Evolutionary conservation across 306 rosid species (phyloP).

Genomic region (Rosa rugosa): DNA sequence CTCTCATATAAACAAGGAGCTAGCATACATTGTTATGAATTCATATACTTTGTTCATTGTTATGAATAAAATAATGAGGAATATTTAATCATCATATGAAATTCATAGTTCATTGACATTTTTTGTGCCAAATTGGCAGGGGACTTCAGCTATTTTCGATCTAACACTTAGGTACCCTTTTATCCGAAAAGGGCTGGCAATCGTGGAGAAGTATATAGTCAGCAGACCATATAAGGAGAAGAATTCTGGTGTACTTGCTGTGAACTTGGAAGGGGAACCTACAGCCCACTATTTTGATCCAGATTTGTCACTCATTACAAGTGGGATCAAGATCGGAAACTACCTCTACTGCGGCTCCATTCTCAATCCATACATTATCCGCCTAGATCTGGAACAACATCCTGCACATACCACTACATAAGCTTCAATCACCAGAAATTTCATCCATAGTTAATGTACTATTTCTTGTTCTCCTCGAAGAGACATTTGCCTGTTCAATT

Average conservation of each 20-base stretch:
- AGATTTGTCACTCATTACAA: too few species aligned
- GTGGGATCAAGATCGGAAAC: too few species aligned
- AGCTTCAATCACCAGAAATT: constrained; percentile 1
- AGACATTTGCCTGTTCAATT: background rate
- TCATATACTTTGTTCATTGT: too few species aligned
- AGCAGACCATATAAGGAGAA: too few species aligned
- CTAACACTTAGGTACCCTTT: constrained; percentile 39
- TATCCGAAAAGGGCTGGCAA: constrained; percentile 39
- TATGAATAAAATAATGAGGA: background rate
- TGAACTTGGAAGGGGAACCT: too few species aligned
- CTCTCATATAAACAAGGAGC: too few species aligned
- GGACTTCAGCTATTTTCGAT: constrained; percentile 7
- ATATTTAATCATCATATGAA: background rate
- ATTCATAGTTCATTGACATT: background rate
- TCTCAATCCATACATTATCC: too few species aligned
- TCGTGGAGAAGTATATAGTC: background rate
- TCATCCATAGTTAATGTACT: background rate
- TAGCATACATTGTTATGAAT: too few species aligned
- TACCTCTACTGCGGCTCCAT: too few species aligned
- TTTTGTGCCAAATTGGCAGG: constrained; percentile 28
- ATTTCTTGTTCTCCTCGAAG: background rate
- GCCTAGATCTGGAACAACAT: background rate
- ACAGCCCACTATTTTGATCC: too few species aligned
- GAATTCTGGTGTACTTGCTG: too few species aligned
- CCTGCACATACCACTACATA: constrained; percentile 27